A percentile compares a stretch with the other conserved stretches of the same genome.
Evolutionary conservation across 2,329 filamentous ascomycete genomes (phyloP).

Genomic region (Aspergillus neotritici): DNA sequence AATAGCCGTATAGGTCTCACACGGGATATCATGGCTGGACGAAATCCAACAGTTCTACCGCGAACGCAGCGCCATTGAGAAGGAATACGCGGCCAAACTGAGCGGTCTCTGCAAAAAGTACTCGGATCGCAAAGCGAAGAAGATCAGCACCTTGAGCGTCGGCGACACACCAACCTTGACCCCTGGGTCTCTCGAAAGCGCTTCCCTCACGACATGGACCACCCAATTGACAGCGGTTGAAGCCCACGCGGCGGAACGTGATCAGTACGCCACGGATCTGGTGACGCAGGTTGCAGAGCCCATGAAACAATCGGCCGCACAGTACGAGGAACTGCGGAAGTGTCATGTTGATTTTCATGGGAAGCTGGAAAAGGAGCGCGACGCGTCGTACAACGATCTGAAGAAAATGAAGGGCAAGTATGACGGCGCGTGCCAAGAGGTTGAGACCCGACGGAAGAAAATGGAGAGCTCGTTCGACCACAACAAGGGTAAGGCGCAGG

Average conservation of each 20-base stretch:
- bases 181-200: conserved; percentile 90
- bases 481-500: conserved; percentile 80
- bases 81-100: conserved; percentile 90
- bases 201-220: conserved; percentile 94
- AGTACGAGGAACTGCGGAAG: conserved; percentile 90
- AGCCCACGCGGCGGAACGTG: conserved; percentile 79
- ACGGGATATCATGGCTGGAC: conserved; percentile 90
- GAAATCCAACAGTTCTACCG: conserved; percentile 97
- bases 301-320: conserved; percentile 64
- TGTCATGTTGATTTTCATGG: conserved; percentile 81
- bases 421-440: conserved; percentile 85
- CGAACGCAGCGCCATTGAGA: conserved; percentile 88
- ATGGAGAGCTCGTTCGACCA: conserved; percentile 85
- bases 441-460: conserved; percentile 92
- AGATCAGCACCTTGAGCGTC: conserved; percentile 79
- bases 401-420: conserved; percentile 92
- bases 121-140: conserved; percentile 92
- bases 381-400: conserved; percentile 74
- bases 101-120: conserved; percentile 88
- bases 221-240: conserved; percentile 90
- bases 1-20: conserved; percentile 55
- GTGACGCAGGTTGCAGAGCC: conserved; percentile 79
- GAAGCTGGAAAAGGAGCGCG: conserved; percentile 84
- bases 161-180: conserved; percentile 91
- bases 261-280: conserved; percentile 73